phyloP scores from a whole-genome alignment of 1,139 yeast species.

The Blastobotrys apis region DNA sequence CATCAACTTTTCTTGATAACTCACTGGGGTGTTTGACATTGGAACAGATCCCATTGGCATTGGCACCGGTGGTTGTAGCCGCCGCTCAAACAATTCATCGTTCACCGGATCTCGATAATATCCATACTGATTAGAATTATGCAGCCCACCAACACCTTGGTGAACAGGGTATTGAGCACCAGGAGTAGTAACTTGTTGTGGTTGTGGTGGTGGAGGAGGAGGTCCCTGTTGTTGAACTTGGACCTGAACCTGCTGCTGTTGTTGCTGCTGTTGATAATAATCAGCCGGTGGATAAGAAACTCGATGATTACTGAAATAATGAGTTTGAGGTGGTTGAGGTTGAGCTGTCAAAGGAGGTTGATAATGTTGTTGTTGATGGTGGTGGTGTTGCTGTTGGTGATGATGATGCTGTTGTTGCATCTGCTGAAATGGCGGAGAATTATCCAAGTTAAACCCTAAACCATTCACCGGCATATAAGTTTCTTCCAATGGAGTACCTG shows the following conservation, averaged over 20 bases:
- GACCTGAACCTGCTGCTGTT: neutral
- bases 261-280: neutral
- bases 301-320: conserved; percentile 2
- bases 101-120: conserved; percentile 8
- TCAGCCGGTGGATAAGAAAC: conserved; percentile 11
- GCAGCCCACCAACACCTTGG: conserved; percentile 12
- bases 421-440: neutral
- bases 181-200: too few relatives aligned
- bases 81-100: neutral
- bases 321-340: conserved; percentile 1
- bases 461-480: conserved; percentile 12
- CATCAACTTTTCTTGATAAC: conserved; percentile 5
- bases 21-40: neutral
- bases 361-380: neutral
- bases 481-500: conserved; percentile 18
- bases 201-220: conserved; percentile 11
- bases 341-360: neutral
- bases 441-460: conserved; percentile 10
- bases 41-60: conserved; percentile 8
- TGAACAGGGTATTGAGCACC: conserved; percentile 11
- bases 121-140: conserved; percentile 11
- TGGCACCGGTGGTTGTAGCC: conserved; percentile 3
- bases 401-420: neutral
- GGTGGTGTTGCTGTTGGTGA: neutral
- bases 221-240: conserved; percentile 13